Percentiles rank a stretch among this genome's conserved stretches.
phyloP scores from a whole-genome alignment of 2,329 filamentous ascomycete genomes.

The Sarocladiaceae sp. region DNA sequence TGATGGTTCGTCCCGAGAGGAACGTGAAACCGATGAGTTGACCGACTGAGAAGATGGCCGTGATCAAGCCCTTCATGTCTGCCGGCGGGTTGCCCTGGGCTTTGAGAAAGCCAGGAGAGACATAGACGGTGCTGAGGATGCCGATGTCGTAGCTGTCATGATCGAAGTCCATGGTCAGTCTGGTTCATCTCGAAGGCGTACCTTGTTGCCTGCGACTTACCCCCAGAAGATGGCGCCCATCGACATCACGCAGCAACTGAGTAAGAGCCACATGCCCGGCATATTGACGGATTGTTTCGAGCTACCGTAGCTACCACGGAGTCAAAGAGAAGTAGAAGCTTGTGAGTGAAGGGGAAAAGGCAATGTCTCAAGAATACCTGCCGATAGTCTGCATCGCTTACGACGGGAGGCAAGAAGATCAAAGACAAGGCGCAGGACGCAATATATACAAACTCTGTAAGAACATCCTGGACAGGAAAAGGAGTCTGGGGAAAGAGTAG shows the following conservation, averaged over 20 bases:
- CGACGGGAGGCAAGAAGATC: not conserved
- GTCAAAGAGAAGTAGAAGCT: not conserved
- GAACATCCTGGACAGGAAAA: not conserved
- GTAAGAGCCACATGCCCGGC: conserved; percentile 12
- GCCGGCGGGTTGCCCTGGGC: conserved; percentile 15
- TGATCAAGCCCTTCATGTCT: conserved; percentile 14
- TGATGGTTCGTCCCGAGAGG: conserved; percentile 13
- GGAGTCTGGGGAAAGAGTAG: not conserved
- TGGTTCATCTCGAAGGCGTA: not conserved
- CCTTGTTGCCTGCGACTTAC: conserved; percentile 3
- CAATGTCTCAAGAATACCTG: not conserved
- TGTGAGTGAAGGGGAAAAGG: not conserved
- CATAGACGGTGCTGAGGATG: conserved; percentile 20
- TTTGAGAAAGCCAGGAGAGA: conserved; percentile 16
- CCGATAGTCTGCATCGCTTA: no score
- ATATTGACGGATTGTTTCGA: conserved; percentile 7
- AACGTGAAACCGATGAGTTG: conserved; percentile 16
- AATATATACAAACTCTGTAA: conserved; percentile 5
- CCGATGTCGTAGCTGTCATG: conserved; percentile 15
- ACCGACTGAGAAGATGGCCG: conserved; percentile 17
- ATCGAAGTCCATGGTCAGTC: not conserved
- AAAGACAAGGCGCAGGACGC: not conserved
- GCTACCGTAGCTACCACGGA: conserved; percentile 1
- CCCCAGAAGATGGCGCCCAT: conserved; percentile 17
- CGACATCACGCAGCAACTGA: conserved; percentile 14